Conservation (phyloP, 1,139 yeast genomes). For the Nakaseomyces glabratus region DNA sequence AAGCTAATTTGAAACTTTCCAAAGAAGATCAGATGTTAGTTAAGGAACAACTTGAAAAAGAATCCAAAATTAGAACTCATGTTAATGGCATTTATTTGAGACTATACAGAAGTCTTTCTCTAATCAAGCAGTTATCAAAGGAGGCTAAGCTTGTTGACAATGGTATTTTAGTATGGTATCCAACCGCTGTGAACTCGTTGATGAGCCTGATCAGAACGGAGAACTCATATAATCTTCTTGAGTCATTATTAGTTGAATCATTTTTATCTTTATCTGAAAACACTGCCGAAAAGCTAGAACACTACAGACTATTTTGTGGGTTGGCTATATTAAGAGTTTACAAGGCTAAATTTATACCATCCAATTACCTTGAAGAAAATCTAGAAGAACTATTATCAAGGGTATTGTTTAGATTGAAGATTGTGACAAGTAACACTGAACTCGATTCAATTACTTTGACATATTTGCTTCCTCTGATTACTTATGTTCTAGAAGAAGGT, state of each 20-base stretch:
- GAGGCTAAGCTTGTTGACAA: slow-evolving; percentile 51
- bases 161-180: slow-evolving; percentile 67
- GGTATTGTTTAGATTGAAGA: slow-evolving; percentile 65
- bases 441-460: slow-evolving; percentile 61
- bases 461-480: slow-evolving; percentile 65
- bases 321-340: slow-evolving; percentile 55
- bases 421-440: slow-evolving; percentile 63
- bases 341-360: slow-evolving; percentile 36
- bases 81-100: slow-evolving; percentile 36
- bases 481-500: slow-evolving; percentile 54
- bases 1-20: slow-evolving; percentile 48
- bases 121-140: slow-evolving; percentile 45
- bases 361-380: slow-evolving; percentile 42
- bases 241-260: slow-evolving; percentile 31
- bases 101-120: slow-evolving; percentile 42
- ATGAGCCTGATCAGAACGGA: slow-evolving; percentile 36
- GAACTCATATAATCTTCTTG: slow-evolving; percentile 37
- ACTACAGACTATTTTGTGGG: slow-evolving; percentile 48
- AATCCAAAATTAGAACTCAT: slow-evolving; percentile 43
- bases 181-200: slow-evolving; percentile 45
- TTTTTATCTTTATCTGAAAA: slow-evolving; percentile 40
- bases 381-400: slow-evolving; percentile 49
- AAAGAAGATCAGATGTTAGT: slow-evolving; percentile 66
- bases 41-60: slow-evolving; percentile 53
- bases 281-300: slow-evolving; percentile 42